These are phyloP conservation scores for Starmera pachycereana DNA, from an alignment of 805 yeast genomes.

Conservation along the genomic window DNA sequence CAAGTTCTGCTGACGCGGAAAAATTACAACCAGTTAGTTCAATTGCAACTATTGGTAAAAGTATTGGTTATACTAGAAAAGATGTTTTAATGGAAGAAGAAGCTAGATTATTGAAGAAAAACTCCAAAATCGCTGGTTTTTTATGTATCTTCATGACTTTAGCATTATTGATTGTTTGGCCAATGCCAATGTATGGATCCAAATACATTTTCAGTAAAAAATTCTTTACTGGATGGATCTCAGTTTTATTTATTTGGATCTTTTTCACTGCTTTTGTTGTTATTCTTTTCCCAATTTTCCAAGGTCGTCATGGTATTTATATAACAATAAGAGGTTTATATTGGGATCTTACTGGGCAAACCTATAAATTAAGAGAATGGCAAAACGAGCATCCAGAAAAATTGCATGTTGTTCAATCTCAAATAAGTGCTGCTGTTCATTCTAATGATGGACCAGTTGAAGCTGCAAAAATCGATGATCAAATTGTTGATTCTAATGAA, in stretches of 20 bases:
- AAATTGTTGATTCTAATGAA: too few relatives aligned
- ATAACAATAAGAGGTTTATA: conserved; percentile 66
- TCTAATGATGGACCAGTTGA: conserved; percentile 10
- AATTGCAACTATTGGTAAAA: conserved; percentile 21
- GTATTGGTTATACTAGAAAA: conserved; percentile 14
- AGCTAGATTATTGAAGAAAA: conserved; percentile 36
- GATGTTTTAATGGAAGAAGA: conserved; percentile 35
- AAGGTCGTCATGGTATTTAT: conserved; percentile 60
- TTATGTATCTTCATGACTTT: conserved; percentile 54
- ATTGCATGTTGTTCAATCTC: conserved; percentile 63
- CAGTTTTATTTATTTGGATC: conserved; percentile 74
- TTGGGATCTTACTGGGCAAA: conserved; percentile 79
- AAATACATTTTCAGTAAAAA: conserved; percentile 62
- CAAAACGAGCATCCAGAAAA: conserved; percentile 65
- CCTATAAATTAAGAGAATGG: conserved; percentile 65
- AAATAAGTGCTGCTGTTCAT: conserved; percentile 35
- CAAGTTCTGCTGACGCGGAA: conserved; percentile 5
- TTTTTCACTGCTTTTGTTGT: conserved; percentile 58
- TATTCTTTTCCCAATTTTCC: conserved; percentile 58
- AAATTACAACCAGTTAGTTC: conserved; percentile 22
- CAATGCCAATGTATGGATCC: conserved; percentile 90
- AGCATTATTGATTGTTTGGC: conserved; percentile 68
- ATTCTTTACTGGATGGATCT: conserved; percentile 87
- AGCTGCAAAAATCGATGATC: conserved; percentile 14
- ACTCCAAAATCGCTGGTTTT: conserved; percentile 50